A percentile compares a stretch with the other conserved stretches of the same genome.
Conservation (phyloP, 176 grass and related monocot genomes). For the Carex littledalei region DNA sequence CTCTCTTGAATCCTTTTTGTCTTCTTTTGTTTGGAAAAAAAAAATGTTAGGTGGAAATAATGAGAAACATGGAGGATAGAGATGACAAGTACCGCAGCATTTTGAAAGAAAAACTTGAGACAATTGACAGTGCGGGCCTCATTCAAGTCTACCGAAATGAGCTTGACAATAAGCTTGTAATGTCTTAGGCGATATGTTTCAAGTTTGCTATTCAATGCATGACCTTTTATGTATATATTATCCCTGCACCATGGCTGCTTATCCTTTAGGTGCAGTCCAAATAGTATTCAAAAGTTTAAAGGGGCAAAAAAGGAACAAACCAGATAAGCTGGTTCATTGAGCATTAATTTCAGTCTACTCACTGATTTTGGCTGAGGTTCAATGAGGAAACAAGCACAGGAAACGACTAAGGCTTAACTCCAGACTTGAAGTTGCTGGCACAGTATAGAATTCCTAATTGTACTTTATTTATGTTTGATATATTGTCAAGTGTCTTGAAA, state of each 20-base stretch:
- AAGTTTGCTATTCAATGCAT: neutral
- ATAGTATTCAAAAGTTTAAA: neutral
- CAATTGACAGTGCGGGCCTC: conserved; percentile 54
- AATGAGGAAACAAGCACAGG: neutral
- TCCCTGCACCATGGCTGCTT: neutral
- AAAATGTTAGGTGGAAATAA: conserved; percentile 54
- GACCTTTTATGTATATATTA: neutral
- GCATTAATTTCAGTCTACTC: neutral
- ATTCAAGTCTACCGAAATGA: conserved; percentile 91
- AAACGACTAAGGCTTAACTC: neutral
- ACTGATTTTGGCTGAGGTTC: neutral
- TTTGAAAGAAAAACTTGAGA: conserved; percentile 76
- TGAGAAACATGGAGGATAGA: conserved; percentile 69
- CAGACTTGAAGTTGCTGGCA: neutral
- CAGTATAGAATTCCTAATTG: neutral
- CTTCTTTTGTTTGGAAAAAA: neutral
- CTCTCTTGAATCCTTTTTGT: neutral
- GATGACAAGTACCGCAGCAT: conserved; percentile 71
- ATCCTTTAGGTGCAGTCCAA: neutral
- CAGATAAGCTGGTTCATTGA: neutral
- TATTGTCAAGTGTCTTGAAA: neutral
- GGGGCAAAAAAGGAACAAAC: neutral
- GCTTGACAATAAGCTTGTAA: conserved; percentile 54
- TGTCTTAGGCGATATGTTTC: conserved; percentile 8
- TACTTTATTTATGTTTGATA: neutral